phyloP scores from a whole-genome alignment of 805 yeast species.

The Yarrowia hollandica region DNA sequence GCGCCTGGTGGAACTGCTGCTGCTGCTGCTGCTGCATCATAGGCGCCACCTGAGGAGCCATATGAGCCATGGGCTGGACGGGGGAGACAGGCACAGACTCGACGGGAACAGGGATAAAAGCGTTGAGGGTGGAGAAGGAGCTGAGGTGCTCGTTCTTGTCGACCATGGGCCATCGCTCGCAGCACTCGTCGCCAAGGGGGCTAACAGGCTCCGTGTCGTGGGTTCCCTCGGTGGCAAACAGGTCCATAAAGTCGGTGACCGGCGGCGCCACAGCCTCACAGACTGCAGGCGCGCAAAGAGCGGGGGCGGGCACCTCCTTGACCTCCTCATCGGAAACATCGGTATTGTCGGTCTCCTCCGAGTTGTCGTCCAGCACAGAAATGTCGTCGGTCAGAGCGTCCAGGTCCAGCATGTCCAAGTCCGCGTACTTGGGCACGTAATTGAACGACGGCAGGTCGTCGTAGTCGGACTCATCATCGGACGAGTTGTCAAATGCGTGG shows the following conservation, averaged over 20 bases:
- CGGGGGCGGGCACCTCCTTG: neutral
- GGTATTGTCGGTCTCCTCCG: neutral
- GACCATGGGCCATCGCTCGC: constrained; percentile 23
- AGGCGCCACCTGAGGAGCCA: neutral
- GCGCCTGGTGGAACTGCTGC: neutral
- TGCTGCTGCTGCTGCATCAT: neutral
- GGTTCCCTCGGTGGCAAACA: neutral
- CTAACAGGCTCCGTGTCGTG: neutral
- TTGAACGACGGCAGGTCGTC: constrained; percentile 24
- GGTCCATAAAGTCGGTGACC: constrained; percentile 2
- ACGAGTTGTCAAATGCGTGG: neutral
- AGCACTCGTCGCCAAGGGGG: neutral
- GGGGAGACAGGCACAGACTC: constrained; percentile 20
- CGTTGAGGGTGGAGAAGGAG: constrained; percentile 22
- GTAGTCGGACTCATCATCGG: constrained; percentile 21
- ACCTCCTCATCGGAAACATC: neutral
- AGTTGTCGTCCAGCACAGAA: constrained; percentile 3
- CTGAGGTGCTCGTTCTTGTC: constrained; percentile 18
- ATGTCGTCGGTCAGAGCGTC: constrained; percentile 5
- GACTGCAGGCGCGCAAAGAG: neutral
- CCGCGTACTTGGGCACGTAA: constrained; percentile 26
- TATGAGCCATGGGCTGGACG: constrained; percentile 5
- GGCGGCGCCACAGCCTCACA: neutral
- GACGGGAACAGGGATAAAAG: constrained; percentile 8
- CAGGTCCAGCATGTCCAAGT: constrained; percentile 19